phyloP scores from a whole-genome alignment of 2,329 filamentous ascomycete genomes.

The Catunica adiposa region DNA sequence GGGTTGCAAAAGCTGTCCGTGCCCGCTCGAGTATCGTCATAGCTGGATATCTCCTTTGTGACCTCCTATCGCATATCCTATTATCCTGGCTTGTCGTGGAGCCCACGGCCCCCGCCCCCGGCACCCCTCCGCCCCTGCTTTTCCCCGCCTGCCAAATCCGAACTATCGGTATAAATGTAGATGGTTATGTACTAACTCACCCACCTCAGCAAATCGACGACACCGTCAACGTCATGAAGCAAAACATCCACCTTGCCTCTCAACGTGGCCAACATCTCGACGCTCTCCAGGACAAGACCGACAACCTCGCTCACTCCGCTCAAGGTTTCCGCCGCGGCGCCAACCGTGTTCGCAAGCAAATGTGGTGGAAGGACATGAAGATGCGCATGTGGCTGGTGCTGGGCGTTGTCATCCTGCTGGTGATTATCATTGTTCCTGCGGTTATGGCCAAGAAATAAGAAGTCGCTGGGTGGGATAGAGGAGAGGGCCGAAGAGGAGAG shows the following conservation, averaged over 20 bases:
- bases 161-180: too few relatives aligned
- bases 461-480: background rate
- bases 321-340: slow-evolving; percentile 92
- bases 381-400: slow-evolving; percentile 94
- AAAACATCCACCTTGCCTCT: slow-evolving; percentile 94
- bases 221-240: slow-evolving; percentile 84
- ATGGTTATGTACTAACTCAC: too few relatives aligned
- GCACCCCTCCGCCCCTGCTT: background rate
- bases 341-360: slow-evolving; percentile 90
- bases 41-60: background rate
- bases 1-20: too few relatives aligned
- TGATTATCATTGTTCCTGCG: slow-evolving; percentile 85
- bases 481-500: background rate
- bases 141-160: too few relatives aligned
- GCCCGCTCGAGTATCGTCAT: too few relatives aligned
- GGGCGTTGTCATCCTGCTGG: slow-evolving; percentile 77
- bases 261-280: slow-evolving; percentile 83
- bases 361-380: slow-evolving; percentile 99
- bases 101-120: too few relatives aligned
- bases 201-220: slow-evolving; percentile 78
- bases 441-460: slow-evolving; percentile 35
- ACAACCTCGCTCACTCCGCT: slow-evolving; percentile 82
- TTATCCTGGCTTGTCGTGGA: too few relatives aligned
- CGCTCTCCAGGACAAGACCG: slow-evolving; percentile 80
- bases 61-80: slow-evolving; percentile 15